Evolutionary conservation across 1,284 basidiomycete genomes (phyloP), one percentile per base, ranked within the genome.

Genomic region (Rhodotorula sp.): DNA sequence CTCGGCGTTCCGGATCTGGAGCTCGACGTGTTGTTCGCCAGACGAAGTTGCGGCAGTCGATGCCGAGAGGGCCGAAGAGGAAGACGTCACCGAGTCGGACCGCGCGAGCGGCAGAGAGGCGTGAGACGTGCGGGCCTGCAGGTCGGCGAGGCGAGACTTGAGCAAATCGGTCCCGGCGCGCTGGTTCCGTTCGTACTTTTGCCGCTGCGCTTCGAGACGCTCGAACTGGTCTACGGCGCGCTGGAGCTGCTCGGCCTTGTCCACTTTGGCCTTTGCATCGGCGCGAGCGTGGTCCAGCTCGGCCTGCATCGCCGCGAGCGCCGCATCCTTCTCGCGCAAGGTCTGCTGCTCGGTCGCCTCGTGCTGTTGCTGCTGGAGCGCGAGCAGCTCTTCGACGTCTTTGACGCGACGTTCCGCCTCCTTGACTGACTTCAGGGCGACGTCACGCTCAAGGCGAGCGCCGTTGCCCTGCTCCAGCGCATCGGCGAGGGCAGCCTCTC

Each of bases 1-100:
- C n/a, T 70, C 71, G 1, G 62, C 68, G 38, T 72, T 72, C 23
- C 64, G 60, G 3, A 62, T 56, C 54, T 70, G 68, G 4, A 73
- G 62, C 56, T 70, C 66, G 31, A 54, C 47, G 28, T 64, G 26
- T 23, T 48, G 12, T 12, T 64, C 59, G 15, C 55, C 19, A 0
- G 60, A 45, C 2, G 34, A 38, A 16, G 59, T 38, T 8, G 47
- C 28, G 23, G 48, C 52, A 2, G n/a, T 26, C 49, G 23, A 49
- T n/a, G 31, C 47, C 6, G 56, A 47, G 8, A 23, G 5, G 5
- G 49, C 10, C 10, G 31, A 50, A 6, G 48, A 19, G 26, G 43
- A 16, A 1, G 52, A 50, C 18, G 60, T 28, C 15, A 45, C 55
- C 5, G 58, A 56, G 18, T 58, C 50, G 31, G 65, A 47, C 57